A percentile compares a stretch with the other conserved stretches of the same genome.
phyloP scores from a whole-genome alignment of 2,329 filamentous ascomycete species.

The Epichloe glyceriae region DNA sequence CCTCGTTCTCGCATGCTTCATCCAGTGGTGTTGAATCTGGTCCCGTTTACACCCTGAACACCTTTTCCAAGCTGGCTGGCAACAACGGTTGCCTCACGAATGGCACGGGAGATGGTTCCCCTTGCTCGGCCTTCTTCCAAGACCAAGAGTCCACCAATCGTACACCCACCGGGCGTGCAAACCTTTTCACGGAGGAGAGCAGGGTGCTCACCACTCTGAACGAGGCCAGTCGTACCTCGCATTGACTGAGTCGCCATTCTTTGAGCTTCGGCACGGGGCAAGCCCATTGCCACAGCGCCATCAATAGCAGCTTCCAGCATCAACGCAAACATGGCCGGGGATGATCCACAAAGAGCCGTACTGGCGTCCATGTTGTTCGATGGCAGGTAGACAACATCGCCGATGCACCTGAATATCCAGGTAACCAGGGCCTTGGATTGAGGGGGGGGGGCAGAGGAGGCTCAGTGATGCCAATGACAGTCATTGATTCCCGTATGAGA shows the following conservation, averaged over 20 bases:
- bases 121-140: constrained; percentile 61
- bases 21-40: constrained; percentile 10
- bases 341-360: constrained; percentile 62
- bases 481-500: constrained; percentile 70
- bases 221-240: constrained; percentile 56
- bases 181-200: constrained; percentile 64
- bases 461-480: constrained; percentile 53
- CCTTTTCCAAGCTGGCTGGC: constrained; percentile 46
- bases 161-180: constrained; percentile 66
- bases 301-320: constrained; percentile 65
- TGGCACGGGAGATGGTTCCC: constrained; percentile 52
- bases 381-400: constrained; percentile 55
- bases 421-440: constrained; percentile 45
- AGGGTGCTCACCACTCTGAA: constrained; percentile 61
- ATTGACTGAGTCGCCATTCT: constrained; percentile 71
- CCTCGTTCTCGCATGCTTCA: neutral
- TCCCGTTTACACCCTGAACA: constrained; percentile 24
- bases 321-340: constrained; percentile 63
- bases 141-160: constrained; percentile 59
- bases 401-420: constrained; percentile 68
- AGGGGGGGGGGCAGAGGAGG: constrained; percentile 42
- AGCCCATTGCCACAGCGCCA: constrained; percentile 65
- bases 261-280: constrained; percentile 59
- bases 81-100: constrained; percentile 58
- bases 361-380: constrained; percentile 56